Base-by-base conservation (phyloP, 2,329 filamentous ascomycete species). In the Talaromyces atroroseus region DNA sequence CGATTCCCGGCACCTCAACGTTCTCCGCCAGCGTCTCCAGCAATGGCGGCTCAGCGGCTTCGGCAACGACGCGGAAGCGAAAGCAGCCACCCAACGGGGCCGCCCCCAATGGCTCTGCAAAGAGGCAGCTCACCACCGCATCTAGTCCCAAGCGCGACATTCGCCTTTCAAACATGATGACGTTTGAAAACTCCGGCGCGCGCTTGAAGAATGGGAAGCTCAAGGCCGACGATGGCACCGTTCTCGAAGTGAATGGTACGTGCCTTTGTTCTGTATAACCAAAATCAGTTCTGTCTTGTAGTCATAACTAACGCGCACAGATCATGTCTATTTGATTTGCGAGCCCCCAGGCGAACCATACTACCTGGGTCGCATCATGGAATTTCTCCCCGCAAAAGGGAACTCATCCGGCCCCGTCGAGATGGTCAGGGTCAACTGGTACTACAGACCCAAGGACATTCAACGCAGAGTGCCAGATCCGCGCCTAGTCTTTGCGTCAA, bases 311-410 rank as follows among this genome's bases (percentile, higher is more conserved):
- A 59, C 49, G 46, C 38, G 55, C 47, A 18, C 38, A 88, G 86
- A 89, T 74, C 85, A 97, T 77, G 90, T 96, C 63, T 99, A 97
- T 78, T 84, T 97, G 61, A 88, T 99, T 61, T 97, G 92, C 75
- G 94, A 99, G 74, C 94, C 94, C 51, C 94, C 94, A 16, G 94
- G 94, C 53, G 94, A 99, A 75, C 94, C 94, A 55, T 99, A 99
- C 76, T 99, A 99, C 72, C 79, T 99, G 62, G 94, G 89, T 61
- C 89, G 94, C 65, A 94, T 99, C 71, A 99, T 99, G 94, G 92
- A 99, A 72, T 97, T 97, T 71, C 78, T 96, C 65, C 90, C 95
- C 68, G 77, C 81, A 67, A 85, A 92, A 65, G 90, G 92, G 68
- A 83, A 92, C 70, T 75, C 79, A 36, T 80, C 79, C 54, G 83